Conservation (phyloP, 352 stramenopile species). For the Globisporangium rhizosaccharum region DNA sequence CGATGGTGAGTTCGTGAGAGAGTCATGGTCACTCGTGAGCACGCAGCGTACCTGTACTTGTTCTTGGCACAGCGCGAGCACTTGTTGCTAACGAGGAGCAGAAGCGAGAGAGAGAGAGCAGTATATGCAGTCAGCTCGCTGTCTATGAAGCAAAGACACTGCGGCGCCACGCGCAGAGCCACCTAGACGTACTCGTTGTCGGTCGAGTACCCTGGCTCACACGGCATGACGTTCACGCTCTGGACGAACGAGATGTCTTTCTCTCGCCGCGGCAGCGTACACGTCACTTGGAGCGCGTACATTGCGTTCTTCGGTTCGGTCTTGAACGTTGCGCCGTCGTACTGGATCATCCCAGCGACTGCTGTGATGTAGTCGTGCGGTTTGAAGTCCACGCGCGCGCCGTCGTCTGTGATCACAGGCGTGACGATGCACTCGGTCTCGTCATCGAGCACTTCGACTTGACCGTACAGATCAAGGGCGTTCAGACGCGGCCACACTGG, state of each 20-base stretch:
- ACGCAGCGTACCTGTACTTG: constrained; percentile 35
- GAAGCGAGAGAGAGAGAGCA: background rate
- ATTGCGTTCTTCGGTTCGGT: constrained; percentile 18
- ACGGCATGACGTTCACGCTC: constrained; percentile 30
- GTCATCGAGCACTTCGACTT: constrained; percentile 56
- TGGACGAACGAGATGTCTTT: constrained; percentile 27
- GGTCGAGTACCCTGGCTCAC: constrained; percentile 37
- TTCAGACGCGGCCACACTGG: constrained; percentile 54
- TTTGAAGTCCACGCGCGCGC: constrained; percentile 22
- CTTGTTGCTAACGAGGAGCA: constrained; percentile 21
- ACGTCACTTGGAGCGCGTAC: constrained; percentile 43
- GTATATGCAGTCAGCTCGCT: background rate
- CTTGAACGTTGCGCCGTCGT: constrained; percentile 27
- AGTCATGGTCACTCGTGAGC: background rate
- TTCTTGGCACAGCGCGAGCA: constrained; percentile 46
- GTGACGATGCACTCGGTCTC: constrained; percentile 32
- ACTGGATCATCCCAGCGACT: constrained; percentile 32
- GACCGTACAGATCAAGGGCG: constrained; percentile 49
- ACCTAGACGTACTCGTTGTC: constrained; percentile 23
- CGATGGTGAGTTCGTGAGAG: too few species aligned
- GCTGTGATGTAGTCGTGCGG: constrained; percentile 24
- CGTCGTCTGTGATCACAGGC: constrained; percentile 2
- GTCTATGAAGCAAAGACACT: background rate
- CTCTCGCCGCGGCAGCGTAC: constrained; percentile 22
- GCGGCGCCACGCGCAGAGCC: background rate